Conservation (phyloP, 2,329 filamentous ascomycete species). For the Arthrobotrys sinensis region DNA sequence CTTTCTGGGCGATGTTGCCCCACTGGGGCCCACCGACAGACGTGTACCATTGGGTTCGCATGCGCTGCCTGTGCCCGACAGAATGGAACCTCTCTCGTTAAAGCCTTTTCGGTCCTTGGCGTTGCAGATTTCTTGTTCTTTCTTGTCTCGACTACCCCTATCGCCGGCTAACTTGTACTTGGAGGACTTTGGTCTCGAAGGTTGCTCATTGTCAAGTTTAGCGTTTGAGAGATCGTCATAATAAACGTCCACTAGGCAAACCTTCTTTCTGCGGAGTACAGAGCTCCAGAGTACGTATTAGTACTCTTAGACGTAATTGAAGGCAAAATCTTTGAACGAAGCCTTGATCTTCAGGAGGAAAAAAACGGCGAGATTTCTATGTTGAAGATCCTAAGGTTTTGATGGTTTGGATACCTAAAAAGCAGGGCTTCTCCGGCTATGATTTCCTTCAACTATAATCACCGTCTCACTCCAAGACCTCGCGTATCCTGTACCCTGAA, state of each 20-base stretch:
- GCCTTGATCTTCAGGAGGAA: conserved; percentile 45
- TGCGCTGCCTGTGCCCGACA: conserved; percentile 44
- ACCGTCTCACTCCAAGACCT: conserved; percentile 9
- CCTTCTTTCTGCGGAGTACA: conserved; percentile 16
- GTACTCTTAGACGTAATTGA: conserved; percentile 3
- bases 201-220: conserved; percentile 6
- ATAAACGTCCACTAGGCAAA: conserved; percentile 29
- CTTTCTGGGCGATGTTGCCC: conserved; percentile 27
- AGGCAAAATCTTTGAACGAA: conserved; percentile 17
- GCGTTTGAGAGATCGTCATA: conserved; percentile 43
- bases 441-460: conserved; percentile 13
- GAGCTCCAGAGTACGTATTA: too few species aligned
- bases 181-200: not conserved
- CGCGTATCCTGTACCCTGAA: conserved; percentile 46
- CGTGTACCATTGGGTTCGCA: conserved; percentile 48
- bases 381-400: conserved; percentile 38
- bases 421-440: not conserved
- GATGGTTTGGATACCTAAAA: not conserved
- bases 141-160: conserved; percentile 23
- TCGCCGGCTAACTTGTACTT: conserved; percentile 16
- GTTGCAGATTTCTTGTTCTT: conserved; percentile 27
- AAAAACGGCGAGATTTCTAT: conserved; percentile 26
- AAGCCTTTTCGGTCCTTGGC: conserved; percentile 47
- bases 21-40: conserved; percentile 17
- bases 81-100: conserved; percentile 60